These are phyloP conservation scores for Agaricales sp. DNA, from an alignment of 1,284 basidiomycete species.

Conservation along the genomic window DNA sequence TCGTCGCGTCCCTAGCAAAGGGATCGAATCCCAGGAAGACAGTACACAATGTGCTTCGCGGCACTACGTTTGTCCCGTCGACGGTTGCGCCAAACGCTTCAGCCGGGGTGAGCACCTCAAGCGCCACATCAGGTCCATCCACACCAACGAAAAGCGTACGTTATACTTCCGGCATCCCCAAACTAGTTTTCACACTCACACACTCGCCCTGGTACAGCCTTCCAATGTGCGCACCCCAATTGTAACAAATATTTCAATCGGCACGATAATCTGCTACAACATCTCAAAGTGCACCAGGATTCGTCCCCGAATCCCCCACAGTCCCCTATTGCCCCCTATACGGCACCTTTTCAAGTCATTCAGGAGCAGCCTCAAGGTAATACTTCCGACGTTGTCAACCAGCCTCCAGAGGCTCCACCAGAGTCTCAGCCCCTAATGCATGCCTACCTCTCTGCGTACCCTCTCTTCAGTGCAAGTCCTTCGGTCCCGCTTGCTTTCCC, in stretches of 20 bases:
- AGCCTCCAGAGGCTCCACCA: slow-evolving; percentile 4
- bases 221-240: slow-evolving; percentile 41
- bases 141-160: slow-evolving; percentile 62
- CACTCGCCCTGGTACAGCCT: slow-evolving; percentile 27
- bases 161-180: slow-evolving; percentile 8
- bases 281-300: slow-evolving; percentile 46
- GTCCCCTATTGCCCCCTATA: slow-evolving; percentile 16
- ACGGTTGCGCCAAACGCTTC: slow-evolving; percentile 46
- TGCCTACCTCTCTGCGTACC: not conserved
- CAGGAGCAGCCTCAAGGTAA: slow-evolving; percentile 9
- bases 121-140: slow-evolving; percentile 54
- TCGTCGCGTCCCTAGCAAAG: slow-evolving; percentile 52
- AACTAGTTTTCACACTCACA: not conserved
- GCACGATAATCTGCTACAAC: slow-evolving; percentile 53
- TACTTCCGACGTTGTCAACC: not conserved
- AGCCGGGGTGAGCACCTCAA: slow-evolving; percentile 61
- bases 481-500: slow-evolving; percentile 18
- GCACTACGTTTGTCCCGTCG: slow-evolving; percentile 39
- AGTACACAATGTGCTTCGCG: slow-evolving; percentile 25
- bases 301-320: slow-evolving; percentile 23
- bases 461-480: slow-evolving; percentile 21
- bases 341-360: slow-evolving; percentile 14
- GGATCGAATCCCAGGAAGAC: slow-evolving; percentile 16
- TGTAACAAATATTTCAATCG: slow-evolving; percentile 54
- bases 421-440: not conserved